These are phyloP conservation scores for Onygena corvina DNA, from an alignment of 2,329 filamentous ascomycete genomes.

Conservation along the genomic window DNA sequence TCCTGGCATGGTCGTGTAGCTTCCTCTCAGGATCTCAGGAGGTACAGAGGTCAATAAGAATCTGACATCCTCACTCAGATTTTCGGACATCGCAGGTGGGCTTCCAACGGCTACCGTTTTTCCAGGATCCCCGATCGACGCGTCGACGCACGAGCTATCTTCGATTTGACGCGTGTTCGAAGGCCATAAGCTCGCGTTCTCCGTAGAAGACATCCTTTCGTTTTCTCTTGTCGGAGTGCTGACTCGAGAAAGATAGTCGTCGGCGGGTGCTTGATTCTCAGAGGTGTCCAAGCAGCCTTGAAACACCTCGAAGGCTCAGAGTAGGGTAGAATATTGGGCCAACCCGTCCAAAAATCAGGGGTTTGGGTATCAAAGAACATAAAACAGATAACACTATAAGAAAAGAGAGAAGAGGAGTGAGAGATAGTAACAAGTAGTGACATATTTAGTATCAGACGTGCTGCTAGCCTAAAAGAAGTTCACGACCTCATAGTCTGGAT, in stretches of 20 bases:
- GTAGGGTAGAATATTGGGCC: no score
- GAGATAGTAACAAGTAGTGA: not conserved
- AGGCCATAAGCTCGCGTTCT: not conserved
- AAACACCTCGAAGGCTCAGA: no score
- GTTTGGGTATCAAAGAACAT: not conserved
- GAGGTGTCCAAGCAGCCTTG: no score
- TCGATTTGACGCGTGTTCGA: not conserved
- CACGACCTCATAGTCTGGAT: not conserved
- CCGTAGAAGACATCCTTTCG: not conserved
- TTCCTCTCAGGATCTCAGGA: slow-evolving; percentile 16
- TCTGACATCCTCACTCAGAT: slow-evolving; percentile 2
- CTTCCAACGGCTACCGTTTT: not conserved
- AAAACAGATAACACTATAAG: not conserved
- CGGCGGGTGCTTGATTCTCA: no score
- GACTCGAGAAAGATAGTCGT: no score
- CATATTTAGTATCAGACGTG: not conserved
- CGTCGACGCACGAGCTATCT: not conserved
- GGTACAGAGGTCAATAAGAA: slow-evolving; percentile 11
- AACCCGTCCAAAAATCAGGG: no score
- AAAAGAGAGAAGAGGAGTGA: not conserved
- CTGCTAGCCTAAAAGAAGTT: not conserved
- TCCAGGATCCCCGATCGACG: not conserved
- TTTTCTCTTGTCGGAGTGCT: no score
- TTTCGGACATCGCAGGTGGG: not conserved
- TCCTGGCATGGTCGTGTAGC: slow-evolving; percentile 12